phyloP scores from a whole-genome alignment of 2,329 filamentous ascomycete species.

The Juglanconis juglandina region DNA sequence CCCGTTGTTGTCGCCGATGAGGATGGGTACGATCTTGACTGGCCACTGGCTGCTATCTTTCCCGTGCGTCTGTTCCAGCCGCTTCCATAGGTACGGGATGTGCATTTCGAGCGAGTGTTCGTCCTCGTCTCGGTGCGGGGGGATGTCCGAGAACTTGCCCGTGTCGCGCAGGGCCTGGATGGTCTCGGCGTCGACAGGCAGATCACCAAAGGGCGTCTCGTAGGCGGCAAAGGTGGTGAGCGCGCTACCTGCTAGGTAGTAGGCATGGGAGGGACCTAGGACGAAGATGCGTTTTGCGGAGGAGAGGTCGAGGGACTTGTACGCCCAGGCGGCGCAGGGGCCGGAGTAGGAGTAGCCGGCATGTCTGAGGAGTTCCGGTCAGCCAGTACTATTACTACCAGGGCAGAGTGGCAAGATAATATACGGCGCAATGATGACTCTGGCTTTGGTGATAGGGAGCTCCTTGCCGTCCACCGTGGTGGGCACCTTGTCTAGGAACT shows the following conservation, averaged over 20 bases:
- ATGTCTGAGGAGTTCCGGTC: conserved; percentile 56
- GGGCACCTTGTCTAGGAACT: conserved; percentile 71
- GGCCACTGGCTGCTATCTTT: conserved; percentile 41
- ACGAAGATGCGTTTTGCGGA: conserved; percentile 85
- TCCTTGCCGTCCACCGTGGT: conserved; percentile 53
- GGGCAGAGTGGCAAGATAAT: conserved; percentile 31
- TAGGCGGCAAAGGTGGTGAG: conserved; percentile 70
- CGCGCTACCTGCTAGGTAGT: conserved; percentile 73
- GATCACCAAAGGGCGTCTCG: conserved; percentile 69
- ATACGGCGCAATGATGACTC: conserved; percentile 91
- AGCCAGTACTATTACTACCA: background rate
- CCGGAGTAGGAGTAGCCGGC: conserved; percentile 93
- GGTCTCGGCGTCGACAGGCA: conserved; percentile 60
- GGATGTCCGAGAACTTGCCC: conserved; percentile 64
- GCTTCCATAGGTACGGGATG: conserved; percentile 86
- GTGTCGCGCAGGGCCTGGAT: conserved; percentile 48
- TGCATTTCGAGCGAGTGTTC: conserved; percentile 98
- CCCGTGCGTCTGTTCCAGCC: conserved; percentile 52
- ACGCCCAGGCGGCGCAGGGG: conserved; percentile 88
- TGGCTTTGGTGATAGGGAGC: conserved; percentile 70
- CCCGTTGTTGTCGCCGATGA: conserved; percentile 72
- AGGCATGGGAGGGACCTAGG: conserved; percentile 87
- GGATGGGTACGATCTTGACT: conserved; percentile 77
- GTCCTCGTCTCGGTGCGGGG: conserved; percentile 62
- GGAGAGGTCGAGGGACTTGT: conserved; percentile 80